These are phyloP conservation scores for Arabidopsis thaliana DNA, from an alignment of 345 rosid genomes.

Conservation along the genomic window DNA sequence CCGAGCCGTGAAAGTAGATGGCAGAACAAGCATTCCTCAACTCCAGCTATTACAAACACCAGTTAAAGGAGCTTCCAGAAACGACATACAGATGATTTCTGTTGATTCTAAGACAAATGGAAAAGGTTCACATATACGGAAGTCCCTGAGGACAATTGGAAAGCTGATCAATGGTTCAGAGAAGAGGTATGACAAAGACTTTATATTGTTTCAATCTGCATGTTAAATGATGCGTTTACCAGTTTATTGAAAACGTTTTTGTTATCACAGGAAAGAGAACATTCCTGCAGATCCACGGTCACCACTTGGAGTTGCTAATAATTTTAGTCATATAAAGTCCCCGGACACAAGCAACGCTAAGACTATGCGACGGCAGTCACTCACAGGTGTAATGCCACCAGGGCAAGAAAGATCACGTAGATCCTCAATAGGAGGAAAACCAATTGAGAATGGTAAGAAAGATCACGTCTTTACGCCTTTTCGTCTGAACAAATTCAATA, in stretches of 20 bases:
- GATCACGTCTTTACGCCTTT: conserved; percentile 1
- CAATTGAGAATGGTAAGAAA: conserved; percentile 56
- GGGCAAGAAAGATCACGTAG: conserved; percentile 61
- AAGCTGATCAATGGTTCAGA: conserved; percentile 84
- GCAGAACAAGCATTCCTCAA: conserved; percentile 55
- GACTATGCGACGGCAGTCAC: conserved; percentile 73
- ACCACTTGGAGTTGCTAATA: conserved; percentile 45
- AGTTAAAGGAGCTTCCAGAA: conserved; percentile 49
- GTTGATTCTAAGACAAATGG: conserved; percentile 58
- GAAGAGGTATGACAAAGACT: conserved; percentile 59
- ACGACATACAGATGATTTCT: conserved; percentile 54
- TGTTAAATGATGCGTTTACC: background rate
- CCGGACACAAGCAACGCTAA: conserved; percentile 57
- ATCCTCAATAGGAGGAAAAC: conserved; percentile 83
- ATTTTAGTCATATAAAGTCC: conserved; percentile 48
- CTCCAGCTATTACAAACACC: conserved; percentile 70
- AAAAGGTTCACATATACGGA: conserved; percentile 77
- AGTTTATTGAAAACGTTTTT: background rate
- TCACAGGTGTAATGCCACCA: conserved; percentile 60
- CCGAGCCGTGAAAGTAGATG: conserved; percentile 49
- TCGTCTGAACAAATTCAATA: conserved; percentile 7
- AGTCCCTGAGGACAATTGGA: conserved; percentile 84
- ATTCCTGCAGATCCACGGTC: conserved; percentile 51
- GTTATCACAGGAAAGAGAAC: conserved; percentile 38
- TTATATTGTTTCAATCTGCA: conserved; percentile 1